Percentiles rank a stretch among this genome's conserved stretches.
phyloP scores from a whole-genome alignment of 2,329 filamentous ascomycete species.

The Orbilia oligospora region DNA sequence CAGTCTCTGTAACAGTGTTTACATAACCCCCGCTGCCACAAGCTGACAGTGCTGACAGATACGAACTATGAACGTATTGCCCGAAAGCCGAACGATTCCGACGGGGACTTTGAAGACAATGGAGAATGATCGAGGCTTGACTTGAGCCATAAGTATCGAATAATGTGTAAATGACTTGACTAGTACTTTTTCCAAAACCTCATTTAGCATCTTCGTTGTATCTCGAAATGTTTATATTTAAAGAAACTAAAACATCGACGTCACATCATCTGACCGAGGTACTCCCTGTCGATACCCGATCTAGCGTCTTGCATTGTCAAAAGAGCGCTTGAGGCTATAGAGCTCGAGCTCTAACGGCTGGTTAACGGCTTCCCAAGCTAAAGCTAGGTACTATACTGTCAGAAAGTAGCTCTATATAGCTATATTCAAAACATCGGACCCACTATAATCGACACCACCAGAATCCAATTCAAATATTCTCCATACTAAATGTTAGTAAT shows the following conservation, averaged over 20 bases:
- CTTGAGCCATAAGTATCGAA: neutral
- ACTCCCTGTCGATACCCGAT: neutral
- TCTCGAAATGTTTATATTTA: slow-evolving; percentile 15
- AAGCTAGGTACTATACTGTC: neutral
- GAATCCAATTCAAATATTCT: neutral
- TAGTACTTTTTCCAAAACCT: neutral
- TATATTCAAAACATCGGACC: slow-evolving; percentile 4
- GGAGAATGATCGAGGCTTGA: neutral
- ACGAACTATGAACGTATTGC: neutral
- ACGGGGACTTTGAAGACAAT: neutral
- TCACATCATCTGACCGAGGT: slow-evolving; percentile 14
- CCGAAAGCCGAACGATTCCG: neutral
- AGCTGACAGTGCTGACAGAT: neutral
- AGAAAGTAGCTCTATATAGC: slow-evolving; percentile 13
- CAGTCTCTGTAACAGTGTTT: neutral
- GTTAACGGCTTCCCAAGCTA: neutral
- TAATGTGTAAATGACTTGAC: neutral
- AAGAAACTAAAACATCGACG: slow-evolving; percentile 10
- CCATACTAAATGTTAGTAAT: slow-evolving; percentile 27
- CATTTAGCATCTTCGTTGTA: neutral
- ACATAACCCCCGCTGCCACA: neutral
- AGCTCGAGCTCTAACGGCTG: neutral
- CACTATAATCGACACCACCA: slow-evolving; percentile 13
- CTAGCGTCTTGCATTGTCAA: neutral
- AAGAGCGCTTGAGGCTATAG: neutral